phyloP scores from a whole-genome alignment of 352 stramenopile genomes.

The Globisporangium takayamanum region DNA sequence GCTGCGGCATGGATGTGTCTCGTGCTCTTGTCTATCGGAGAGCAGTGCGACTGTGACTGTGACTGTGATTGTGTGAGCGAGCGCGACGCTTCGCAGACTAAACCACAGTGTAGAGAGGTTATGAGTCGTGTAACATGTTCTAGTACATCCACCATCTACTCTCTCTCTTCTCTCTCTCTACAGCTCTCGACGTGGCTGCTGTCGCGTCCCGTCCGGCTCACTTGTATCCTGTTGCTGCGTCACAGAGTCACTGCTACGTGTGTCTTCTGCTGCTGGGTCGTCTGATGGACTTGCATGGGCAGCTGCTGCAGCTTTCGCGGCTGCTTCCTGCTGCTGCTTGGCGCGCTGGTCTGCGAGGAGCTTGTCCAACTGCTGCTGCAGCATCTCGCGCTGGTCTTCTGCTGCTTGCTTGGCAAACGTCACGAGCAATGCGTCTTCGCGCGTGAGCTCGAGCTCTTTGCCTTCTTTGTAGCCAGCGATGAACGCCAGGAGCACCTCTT shows the following conservation, averaged over 20 bases:
- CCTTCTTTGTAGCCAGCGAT: constrained; percentile 77
- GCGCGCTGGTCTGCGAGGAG: constrained; percentile 53
- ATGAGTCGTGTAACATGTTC: no score
- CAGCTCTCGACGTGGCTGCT: no score
- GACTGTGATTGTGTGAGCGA: no score
- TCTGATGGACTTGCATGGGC: constrained; percentile 2
- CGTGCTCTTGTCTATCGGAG: background rate
- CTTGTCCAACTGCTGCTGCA: constrained; percentile 66
- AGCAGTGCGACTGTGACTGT: no score
- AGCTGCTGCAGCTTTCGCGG: background rate
- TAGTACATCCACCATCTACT: no score
- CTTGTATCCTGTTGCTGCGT: no score
- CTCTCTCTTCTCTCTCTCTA: no score
- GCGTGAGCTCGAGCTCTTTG: constrained; percentile 68
- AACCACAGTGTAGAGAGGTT: no score
- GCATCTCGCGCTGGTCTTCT: constrained; percentile 62
- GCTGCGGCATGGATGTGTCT: constrained; percentile 12
- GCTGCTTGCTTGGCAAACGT: constrained; percentile 70
- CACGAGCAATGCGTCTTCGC: constrained; percentile 66
- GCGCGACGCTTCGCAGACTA: background rate
- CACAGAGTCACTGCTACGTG: no score
- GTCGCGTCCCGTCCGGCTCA: background rate
- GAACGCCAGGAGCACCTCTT: constrained; percentile 75
- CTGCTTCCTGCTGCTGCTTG: constrained; percentile 33
- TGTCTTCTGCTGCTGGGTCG: constrained; percentile 4